Percentiles rank a stretch among this genome's conserved stretches.
Evolutionary conservation across 1,139 yeast species (phyloP).

Genomic region (Yamadazyma oceani): DNA sequence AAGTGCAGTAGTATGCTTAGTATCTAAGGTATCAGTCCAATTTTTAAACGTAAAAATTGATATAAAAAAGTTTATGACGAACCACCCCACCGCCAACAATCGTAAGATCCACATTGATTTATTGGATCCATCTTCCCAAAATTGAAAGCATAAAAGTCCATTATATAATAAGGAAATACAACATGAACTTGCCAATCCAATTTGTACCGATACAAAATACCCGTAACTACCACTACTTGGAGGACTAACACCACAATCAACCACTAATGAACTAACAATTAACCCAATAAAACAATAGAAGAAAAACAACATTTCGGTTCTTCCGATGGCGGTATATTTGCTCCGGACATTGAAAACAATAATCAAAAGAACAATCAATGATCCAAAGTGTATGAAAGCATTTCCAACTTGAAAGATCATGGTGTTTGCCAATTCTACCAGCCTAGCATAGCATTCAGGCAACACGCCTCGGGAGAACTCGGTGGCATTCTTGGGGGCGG

Average conservation of each 20-base stretch:
- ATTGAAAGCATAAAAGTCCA: slow-evolving; percentile 80
- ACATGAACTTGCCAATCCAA: slow-evolving; percentile 70
- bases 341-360: slow-evolving; percentile 78
- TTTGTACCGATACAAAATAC: slow-evolving; percentile 79
- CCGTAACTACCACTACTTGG: slow-evolving; percentile 76
- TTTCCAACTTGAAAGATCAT: slow-evolving; percentile 89
- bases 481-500: slow-evolving; percentile 29
- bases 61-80: slow-evolving; percentile 64
- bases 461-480: slow-evolving; percentile 56
- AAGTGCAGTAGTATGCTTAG: slow-evolving; percentile 56
- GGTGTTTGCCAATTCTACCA: slow-evolving; percentile 87
- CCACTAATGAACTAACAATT: slow-evolving; percentile 65
- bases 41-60: slow-evolving; percentile 70
- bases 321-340: slow-evolving; percentile 92
- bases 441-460: slow-evolving; percentile 80
- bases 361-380: slow-evolving; percentile 61
- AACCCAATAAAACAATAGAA: slow-evolving; percentile 61
- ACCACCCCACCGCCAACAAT: slow-evolving; percentile 48
- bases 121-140: slow-evolving; percentile 91
- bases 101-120: slow-evolving; percentile 61
- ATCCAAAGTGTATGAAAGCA: slow-evolving; percentile 79
- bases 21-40: slow-evolving; percentile 51
- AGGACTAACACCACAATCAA: slow-evolving; percentile 91
- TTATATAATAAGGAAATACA: slow-evolving; percentile 69
- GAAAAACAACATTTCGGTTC: slow-evolving; percentile 79